These are phyloP conservation scores for Thraustochytrium sp. DNA, from an alignment of 352 stramenopile species.

Conservation along the genomic window DNA sequence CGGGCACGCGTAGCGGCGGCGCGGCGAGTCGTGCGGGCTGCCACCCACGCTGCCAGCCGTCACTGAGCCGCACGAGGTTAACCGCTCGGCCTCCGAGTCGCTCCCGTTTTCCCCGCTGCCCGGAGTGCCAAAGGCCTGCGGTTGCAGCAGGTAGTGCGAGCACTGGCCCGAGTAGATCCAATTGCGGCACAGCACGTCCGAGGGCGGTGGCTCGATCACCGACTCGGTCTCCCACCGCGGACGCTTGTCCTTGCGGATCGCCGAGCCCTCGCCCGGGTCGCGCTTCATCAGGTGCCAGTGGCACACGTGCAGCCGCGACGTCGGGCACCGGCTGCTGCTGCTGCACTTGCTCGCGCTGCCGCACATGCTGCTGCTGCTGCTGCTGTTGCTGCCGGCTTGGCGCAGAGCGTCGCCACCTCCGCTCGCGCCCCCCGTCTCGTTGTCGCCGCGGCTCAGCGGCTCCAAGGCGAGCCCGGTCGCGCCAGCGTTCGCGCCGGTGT, in stretches of 20 bases:
- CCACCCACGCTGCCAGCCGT: not conserved
- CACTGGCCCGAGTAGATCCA: slow-evolving; percentile 10
- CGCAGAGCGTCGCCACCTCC: no score
- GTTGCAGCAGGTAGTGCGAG: not conserved
- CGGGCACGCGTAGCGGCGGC: not conserved
- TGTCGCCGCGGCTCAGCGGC: no score
- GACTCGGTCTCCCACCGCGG: not conserved
- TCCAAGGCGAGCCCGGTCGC: no score
- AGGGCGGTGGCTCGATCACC: not conserved
- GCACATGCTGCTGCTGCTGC: no score
- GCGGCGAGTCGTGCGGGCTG: not conserved
- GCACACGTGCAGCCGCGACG: not conserved
- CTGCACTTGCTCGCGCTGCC: no score
- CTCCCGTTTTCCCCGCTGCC: not conserved
- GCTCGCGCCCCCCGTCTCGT: no score
- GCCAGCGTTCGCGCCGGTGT: no score
- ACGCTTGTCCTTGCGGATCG: slow-evolving; percentile 5
- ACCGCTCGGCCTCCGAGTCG: not conserved
- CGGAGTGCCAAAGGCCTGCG: not conserved
- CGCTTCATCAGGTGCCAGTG: not conserved
- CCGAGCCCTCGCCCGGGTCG: not conserved
- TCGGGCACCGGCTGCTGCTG: no score
- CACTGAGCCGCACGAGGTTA: not conserved
- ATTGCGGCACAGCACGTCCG: not conserved
- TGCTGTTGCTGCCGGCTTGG: no score